Percentiles rank a stretch among this genome's conserved stretches.
These are phyloP conservation scores for Spiromastix sp. DNA, from an alignment of 2,329 filamentous ascomycete species.

Conservation along the genomic window DNA sequence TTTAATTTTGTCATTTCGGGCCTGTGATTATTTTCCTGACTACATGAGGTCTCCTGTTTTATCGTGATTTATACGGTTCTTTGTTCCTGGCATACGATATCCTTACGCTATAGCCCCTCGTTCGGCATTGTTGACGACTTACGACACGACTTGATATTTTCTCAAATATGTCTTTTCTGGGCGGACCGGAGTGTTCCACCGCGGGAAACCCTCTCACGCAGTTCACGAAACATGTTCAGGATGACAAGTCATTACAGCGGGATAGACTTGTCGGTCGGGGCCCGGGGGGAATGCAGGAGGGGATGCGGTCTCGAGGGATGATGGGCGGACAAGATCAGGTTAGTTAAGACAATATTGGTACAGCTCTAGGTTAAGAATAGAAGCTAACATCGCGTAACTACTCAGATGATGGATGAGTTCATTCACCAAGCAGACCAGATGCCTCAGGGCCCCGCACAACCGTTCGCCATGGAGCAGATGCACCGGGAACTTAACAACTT, in stretches of 20 bases:
- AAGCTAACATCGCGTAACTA: too few species aligned
- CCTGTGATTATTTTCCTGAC: neutral
- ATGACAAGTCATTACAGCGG: conserved; percentile 89
- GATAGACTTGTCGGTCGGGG: conserved; percentile 74
- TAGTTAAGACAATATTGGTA: too few species aligned
- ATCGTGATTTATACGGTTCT: neutral
- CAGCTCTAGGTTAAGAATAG: too few species aligned
- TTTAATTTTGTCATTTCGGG: neutral
- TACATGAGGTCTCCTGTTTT: neutral
- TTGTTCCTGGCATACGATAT: too few species aligned
- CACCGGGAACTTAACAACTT: conserved; percentile 49
- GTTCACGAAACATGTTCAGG: conserved; percentile 93
- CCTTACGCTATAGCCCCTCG: neutral
- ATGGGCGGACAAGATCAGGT: conserved; percentile 66
- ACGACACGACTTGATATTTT: neutral
- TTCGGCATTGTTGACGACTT: neutral
- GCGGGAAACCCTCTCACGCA: conserved; percentile 92
- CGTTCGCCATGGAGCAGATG: conserved; percentile 59
- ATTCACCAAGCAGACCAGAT: conserved; percentile 64
- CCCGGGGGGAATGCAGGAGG: conserved; percentile 59
- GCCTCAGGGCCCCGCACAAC: conserved; percentile 42
- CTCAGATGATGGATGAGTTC: conserved; percentile 89
- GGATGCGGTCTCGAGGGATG: conserved; percentile 64
- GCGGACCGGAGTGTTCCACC: conserved; percentile 92
- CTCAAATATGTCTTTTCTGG: conserved; percentile 80